Evolutionary conservation across 1,139 yeast genomes (phyloP).

Genomic region (Kodamaea fungicola): DNA sequence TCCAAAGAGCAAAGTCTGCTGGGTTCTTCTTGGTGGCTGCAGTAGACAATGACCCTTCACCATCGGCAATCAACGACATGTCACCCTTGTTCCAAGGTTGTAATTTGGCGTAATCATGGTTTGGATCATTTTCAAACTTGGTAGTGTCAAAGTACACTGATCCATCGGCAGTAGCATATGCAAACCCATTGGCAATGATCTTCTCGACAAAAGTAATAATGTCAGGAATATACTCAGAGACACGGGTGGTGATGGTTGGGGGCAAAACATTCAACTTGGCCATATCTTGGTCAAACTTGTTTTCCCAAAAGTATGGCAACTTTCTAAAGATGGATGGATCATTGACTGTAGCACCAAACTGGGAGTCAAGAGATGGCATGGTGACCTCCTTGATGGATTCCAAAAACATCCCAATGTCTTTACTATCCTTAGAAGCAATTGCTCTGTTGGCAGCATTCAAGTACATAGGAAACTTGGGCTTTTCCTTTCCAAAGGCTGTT

Average conservation of each 20-base stretch:
- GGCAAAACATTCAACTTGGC: conserved; percentile 75
- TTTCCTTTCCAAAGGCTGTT: conserved; percentile 45
- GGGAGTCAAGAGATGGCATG: conserved; percentile 67
- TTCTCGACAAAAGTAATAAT: conserved; percentile 73
- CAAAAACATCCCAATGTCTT: conserved; percentile 38
- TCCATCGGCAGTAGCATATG: conserved; percentile 78
- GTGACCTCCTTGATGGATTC: conserved; percentile 63
- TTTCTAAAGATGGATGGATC: conserved; percentile 82
- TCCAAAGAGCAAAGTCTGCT: conserved; percentile 96
- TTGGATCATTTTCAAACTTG: conserved; percentile 66
- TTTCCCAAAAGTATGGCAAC: conserved; percentile 89
- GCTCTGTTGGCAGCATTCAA: conserved; percentile 62
- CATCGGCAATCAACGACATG: conserved; percentile 81
- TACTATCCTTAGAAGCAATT: conserved; percentile 31
- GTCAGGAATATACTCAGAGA: conserved; percentile 95
- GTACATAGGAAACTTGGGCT: conserved; percentile 88
- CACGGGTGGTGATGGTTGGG: conserved; percentile 86
- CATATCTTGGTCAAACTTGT: conserved; percentile 84
- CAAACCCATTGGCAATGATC: conserved; percentile 78
- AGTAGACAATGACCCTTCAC: conserved; percentile 82
- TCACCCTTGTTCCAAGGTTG: conserved; percentile 98
- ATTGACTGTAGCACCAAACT: conserved; percentile 70
- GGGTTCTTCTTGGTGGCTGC: conserved; percentile 58
- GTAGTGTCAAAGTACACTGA: conserved; percentile 93
- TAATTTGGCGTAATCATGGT: conserved; percentile 87